Percentiles rank a stretch among this genome's conserved stretches.
These are phyloP conservation scores for Septoria linicola DNA, from an alignment of 2,329 filamentous ascomycete genomes.

Conservation along the genomic window DNA sequence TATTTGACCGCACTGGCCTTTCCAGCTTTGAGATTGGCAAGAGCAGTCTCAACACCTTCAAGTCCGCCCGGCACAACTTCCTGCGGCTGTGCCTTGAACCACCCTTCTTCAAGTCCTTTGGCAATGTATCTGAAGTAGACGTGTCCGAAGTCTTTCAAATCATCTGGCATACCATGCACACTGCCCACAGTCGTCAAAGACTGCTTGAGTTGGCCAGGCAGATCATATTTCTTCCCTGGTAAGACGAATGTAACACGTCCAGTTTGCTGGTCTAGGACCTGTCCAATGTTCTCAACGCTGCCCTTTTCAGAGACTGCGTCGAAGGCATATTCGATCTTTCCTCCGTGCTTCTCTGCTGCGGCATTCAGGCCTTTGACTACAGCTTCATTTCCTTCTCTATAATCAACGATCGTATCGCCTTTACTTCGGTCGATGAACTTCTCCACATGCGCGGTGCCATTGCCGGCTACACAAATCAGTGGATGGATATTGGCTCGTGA, in stretches of 20 bases:
- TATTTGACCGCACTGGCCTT: slow-evolving; percentile 65
- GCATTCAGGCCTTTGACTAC: slow-evolving; percentile 35
- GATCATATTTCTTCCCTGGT: slow-evolving; percentile 43
- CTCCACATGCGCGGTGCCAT: slow-evolving; percentile 52
- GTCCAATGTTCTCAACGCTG: slow-evolving; percentile 40
- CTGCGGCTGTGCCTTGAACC: slow-evolving; percentile 40
- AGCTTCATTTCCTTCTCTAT: slow-evolving; percentile 46
- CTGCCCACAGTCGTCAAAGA: slow-evolving; percentile 41
- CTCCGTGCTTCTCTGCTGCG: slow-evolving; percentile 26
- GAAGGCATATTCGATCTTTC: slow-evolving; percentile 34
- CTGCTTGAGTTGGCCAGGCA: slow-evolving; percentile 42
- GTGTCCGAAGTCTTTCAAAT: slow-evolving; percentile 39
- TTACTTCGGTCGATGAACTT: slow-evolving; percentile 53
- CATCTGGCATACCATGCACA: slow-evolving; percentile 31
- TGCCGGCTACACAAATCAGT: slow-evolving; percentile 60
- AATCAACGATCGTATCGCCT: slow-evolving; percentile 61
- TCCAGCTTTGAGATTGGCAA: slow-evolving; percentile 58
- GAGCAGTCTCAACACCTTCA: slow-evolving; percentile 52
- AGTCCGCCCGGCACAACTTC: slow-evolving; percentile 57
- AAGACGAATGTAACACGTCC: slow-evolving; percentile 39
- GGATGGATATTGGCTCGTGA: slow-evolving; percentile 57
- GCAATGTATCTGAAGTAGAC: slow-evolving; percentile 37
- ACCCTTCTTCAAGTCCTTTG: slow-evolving; percentile 38
- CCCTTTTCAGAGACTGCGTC: slow-evolving; percentile 37
- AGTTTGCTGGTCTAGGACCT: slow-evolving; percentile 38